These are phyloP conservation scores for Taphrina wiesneri DNA, from an alignment of 1,139 yeast genomes.

Conservation along the genomic window DNA sequence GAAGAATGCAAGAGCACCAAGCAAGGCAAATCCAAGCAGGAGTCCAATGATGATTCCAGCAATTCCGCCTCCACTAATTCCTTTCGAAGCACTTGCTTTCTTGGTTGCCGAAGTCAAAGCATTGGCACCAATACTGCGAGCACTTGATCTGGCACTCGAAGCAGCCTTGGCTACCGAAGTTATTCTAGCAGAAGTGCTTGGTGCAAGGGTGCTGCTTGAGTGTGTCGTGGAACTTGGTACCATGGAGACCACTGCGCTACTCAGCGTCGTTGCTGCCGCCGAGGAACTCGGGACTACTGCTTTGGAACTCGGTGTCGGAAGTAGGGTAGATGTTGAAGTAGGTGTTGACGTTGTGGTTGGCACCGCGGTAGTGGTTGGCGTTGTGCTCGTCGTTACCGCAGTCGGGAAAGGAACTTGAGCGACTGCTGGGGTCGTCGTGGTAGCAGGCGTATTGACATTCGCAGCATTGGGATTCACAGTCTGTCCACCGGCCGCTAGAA, in stretches of 20 bases:
- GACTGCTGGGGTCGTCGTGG: constrained; percentile 6
- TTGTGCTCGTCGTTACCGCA: constrained; percentile 9
- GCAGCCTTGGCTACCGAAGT: not conserved
- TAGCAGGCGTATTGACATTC: not conserved
- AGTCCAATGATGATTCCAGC: constrained; percentile 30
- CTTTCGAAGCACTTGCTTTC: constrained; percentile 1
- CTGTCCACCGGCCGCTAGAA: constrained; percentile 31
- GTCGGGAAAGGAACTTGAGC: constrained; percentile 14
- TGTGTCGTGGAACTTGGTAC: not conserved
- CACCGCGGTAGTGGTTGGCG: not conserved
- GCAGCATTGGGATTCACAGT: constrained; percentile 24
- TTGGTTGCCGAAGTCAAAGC: constrained; percentile 3
- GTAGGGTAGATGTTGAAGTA: not conserved
- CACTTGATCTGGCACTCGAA: constrained; percentile 16
- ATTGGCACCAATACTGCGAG: not conserved
- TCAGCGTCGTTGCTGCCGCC: not conserved
- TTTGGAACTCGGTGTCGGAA: not conserved
- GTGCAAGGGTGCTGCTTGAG: not conserved
- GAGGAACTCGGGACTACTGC: not conserved
- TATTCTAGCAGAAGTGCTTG: not conserved
- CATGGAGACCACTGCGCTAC: not conserved
- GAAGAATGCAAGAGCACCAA: constrained; percentile 19
- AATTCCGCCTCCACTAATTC: constrained; percentile 26
- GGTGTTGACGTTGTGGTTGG: not conserved
- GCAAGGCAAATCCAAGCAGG: constrained; percentile 9